These are phyloP conservation scores for Sisymbrium irio DNA, from an alignment of 345 rosid genomes.

Conservation along the genomic window DNA sequence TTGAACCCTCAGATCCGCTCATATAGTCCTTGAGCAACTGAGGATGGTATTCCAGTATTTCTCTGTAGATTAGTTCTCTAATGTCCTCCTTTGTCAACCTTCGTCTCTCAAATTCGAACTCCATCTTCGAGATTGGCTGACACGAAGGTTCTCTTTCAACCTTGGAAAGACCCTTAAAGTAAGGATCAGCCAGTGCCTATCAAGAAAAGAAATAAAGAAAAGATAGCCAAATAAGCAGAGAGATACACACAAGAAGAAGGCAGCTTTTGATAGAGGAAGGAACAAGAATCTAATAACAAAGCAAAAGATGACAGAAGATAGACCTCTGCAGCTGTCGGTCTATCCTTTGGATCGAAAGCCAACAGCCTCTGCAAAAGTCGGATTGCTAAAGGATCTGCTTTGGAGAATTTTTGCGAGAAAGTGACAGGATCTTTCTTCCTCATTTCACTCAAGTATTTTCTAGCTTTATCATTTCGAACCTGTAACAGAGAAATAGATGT, in stretches of 20 bases:
- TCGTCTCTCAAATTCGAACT: conserved; percentile 94
- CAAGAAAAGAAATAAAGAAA: neutral
- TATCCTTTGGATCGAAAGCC: conserved; percentile 94
- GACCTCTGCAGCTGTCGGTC: conserved; percentile 95
- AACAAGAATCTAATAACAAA: neutral
- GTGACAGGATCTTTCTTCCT: conserved; percentile 63
- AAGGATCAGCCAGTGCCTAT: conserved; percentile 91
- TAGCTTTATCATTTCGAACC: conserved; percentile 95
- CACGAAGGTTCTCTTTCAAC: conserved; percentile 90
- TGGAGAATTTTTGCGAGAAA: conserved; percentile 74
- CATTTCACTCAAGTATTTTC: conserved; percentile 86
- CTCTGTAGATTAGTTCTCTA: conserved; percentile 78
- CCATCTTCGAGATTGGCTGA: conserved; percentile 81
- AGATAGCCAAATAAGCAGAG: conserved; percentile 8
- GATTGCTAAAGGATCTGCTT: conserved; percentile 81
- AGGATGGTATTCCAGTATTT: conserved; percentile 92
- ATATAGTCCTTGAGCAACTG: conserved; percentile 86
- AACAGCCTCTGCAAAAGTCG: conserved; percentile 73
- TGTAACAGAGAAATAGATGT: conserved; percentile 33
- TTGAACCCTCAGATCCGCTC: conserved; percentile 73
- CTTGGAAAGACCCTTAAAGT: conserved; percentile 90
- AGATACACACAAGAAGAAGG: neutral
- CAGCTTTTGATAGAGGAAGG: neutral
- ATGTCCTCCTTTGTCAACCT: conserved; percentile 86
- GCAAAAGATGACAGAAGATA: conserved; percentile 14